These are phyloP conservation scores for Amaranthus cruentus DNA, from an alignment of 148 eudicot species.

Conservation along the genomic window DNA sequence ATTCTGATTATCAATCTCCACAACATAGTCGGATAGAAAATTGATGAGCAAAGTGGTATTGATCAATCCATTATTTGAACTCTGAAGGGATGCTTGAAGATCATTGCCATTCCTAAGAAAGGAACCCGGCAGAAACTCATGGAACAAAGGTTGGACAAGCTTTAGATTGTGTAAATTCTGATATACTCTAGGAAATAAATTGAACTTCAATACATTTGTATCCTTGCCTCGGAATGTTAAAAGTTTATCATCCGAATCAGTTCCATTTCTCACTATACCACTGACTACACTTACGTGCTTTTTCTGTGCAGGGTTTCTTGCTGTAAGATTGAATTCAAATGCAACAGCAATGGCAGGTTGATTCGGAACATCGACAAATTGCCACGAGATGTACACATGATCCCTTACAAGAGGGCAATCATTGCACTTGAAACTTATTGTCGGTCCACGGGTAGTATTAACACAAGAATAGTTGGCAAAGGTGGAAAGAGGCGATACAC, in stretches of 20 bases:
- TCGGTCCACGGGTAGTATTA: slow-evolving; percentile 79
- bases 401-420: slow-evolving; percentile 60
- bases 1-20: slow-evolving; percentile 71
- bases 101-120: slow-evolving; percentile 49
- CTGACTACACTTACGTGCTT: slow-evolving; percentile 73
- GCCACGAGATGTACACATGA: slow-evolving; percentile 67
- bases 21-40: slow-evolving; percentile 67
- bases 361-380: slow-evolving; percentile 71
- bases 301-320: slow-evolving; percentile 38
- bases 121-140: slow-evolving; percentile 86
- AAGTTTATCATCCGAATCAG: slow-evolving; percentile 34
- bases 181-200: slow-evolving; percentile 80
- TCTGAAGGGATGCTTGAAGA: slow-evolving; percentile 65
- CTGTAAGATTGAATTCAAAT: slow-evolving; percentile 82
- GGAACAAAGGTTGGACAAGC: slow-evolving; percentile 88
- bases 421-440: slow-evolving; percentile 48
- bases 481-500: slow-evolving; percentile 47
- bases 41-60: slow-evolving; percentile 64
- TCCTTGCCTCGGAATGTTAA: slow-evolving; percentile 68
- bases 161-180: slow-evolving; percentile 58
- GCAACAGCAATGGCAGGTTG: slow-evolving; percentile 86
- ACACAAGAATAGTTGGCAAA: slow-evolving; percentile 74
- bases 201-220: slow-evolving; percentile 75
- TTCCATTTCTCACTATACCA: slow-evolving; percentile 64
- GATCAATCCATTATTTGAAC: slow-evolving; percentile 54